phyloP scores from a whole-genome alignment of 1,284 basidiomycete species.

The Moesziomyces aphidis region DNA sequence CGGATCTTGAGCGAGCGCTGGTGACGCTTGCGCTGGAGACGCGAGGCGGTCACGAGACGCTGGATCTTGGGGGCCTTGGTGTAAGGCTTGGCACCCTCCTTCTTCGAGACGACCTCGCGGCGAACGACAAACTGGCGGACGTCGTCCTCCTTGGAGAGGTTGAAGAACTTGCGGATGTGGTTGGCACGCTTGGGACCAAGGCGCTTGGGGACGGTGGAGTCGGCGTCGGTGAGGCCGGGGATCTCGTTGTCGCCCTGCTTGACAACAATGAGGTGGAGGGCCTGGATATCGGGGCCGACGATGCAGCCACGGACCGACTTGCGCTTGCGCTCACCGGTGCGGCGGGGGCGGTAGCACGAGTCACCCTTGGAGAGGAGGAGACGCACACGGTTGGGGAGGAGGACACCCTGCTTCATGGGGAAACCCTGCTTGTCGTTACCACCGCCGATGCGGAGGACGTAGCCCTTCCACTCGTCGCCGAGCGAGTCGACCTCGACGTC shows the following conservation, averaged over 20 bases:
- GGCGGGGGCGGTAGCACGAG: constrained; percentile 95
- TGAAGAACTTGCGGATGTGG: constrained; percentile 95
- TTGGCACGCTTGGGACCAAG: constrained; percentile 82
- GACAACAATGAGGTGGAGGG: constrained; percentile 92
- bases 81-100: constrained; percentile 92
- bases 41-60: constrained; percentile 83
- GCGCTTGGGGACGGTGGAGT: constrained; percentile 88
- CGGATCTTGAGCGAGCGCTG: constrained; percentile 88
- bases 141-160: constrained; percentile 97
- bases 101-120: constrained; percentile 92
- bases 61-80: constrained; percentile 90
- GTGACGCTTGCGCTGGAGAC: constrained; percentile 96
- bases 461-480: constrained; percentile 97
- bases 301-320: constrained; percentile 98
- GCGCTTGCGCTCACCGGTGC: constrained; percentile 95
- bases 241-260: constrained; percentile 96
- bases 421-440: constrained; percentile 88
- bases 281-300: constrained; percentile 94
- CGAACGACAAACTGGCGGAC: constrained; percentile 89
- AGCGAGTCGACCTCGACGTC: constrained; percentile 91
- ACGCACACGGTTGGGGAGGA: constrained; percentile 91
- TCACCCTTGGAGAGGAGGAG: constrained; percentile 94
- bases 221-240: constrained; percentile 86
- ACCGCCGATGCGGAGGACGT: constrained; percentile 95
- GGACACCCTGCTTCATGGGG: constrained; percentile 99